phyloP scores from a whole-genome alignment of 1,139 yeast genomes.

The Nakaseomyces bracarensis region DNA sequence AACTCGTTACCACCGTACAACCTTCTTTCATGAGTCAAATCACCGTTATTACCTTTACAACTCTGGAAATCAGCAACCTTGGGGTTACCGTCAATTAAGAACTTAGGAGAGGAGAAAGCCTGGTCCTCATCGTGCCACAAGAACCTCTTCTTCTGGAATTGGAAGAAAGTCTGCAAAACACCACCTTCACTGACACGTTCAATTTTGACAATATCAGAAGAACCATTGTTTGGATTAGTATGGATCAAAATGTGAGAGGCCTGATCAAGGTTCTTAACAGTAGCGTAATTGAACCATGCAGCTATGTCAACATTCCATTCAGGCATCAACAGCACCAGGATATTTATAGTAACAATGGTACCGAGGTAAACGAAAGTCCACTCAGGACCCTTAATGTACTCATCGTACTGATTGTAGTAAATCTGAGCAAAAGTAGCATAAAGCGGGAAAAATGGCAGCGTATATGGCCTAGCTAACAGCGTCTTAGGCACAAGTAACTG shows the following conservation, averaged over 20 bases:
- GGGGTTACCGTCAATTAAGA: constrained; percentile 59
- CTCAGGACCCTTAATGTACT: constrained; percentile 63
- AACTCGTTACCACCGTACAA: constrained; percentile 78
- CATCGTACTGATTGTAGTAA: constrained; percentile 64
- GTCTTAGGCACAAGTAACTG: constrained; percentile 66
- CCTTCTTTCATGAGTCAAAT: constrained; percentile 47
- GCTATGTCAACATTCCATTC: constrained; percentile 80
- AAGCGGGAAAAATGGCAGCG: constrained; percentile 71
- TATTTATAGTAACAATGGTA: constrained; percentile 60
- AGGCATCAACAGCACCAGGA: constrained; percentile 83
- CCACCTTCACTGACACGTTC: constrained; percentile 51
- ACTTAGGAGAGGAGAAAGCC: constrained; percentile 74
- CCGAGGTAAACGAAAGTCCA: constrained; percentile 87
- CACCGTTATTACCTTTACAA: constrained; percentile 55
- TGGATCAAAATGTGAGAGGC: constrained; percentile 68
- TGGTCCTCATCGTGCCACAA: constrained; percentile 49
- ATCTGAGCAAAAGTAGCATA: constrained; percentile 70
- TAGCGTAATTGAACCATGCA: constrained; percentile 59
- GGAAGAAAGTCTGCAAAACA: constrained; percentile 63
- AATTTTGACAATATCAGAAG: constrained; percentile 69
- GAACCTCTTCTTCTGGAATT: constrained; percentile 89
- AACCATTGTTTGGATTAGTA: constrained; percentile 81
- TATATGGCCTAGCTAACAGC: constrained; percentile 59
- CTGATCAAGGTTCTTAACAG: constrained; percentile 44
- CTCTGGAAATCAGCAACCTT: constrained; percentile 51